Percentiles rank a stretch among this genome's conserved stretches.
Conservation (phyloP, 2,329 filamentous ascomycete genomes). For the Alternaria infectoria region DNA sequence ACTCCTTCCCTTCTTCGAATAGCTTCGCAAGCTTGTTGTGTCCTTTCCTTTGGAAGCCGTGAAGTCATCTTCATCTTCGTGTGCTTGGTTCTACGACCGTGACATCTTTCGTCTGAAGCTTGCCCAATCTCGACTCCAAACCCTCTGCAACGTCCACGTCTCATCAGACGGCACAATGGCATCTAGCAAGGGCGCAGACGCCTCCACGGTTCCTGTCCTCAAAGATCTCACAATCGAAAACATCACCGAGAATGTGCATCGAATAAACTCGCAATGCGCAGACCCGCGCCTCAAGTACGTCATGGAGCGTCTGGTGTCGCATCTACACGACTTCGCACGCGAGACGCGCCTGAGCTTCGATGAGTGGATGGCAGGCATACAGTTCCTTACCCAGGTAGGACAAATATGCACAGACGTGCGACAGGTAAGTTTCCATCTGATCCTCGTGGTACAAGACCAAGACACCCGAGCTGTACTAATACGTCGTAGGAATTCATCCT, state of each 20-base stretch:
- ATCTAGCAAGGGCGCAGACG: neutral
- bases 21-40: neutral
- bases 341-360: constrained; percentile 77
- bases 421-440: constrained; percentile 58
- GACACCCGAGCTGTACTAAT: neutral
- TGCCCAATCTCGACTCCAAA: neutral
- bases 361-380: constrained; percentile 78
- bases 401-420: constrained; percentile 77
- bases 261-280: constrained; percentile 74
- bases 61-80: neutral
- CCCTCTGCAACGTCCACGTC: neutral
- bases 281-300: constrained; percentile 73
- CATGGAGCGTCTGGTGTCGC: constrained; percentile 74
- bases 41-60: neutral
- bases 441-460: neutral
- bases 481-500: constrained; percentile 74
- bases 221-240: constrained; percentile 79
- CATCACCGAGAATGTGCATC: constrained; percentile 77
- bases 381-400: constrained; percentile 74
- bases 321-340: constrained; percentile 81
- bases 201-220: constrained; percentile 19
- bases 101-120: neutral
- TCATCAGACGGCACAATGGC: constrained; percentile 1
- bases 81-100: neutral
- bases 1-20: neutral